Base-by-base conservation (phyloP, 2,329 filamentous ascomycete species). In the Microdochium paspali region DNA sequence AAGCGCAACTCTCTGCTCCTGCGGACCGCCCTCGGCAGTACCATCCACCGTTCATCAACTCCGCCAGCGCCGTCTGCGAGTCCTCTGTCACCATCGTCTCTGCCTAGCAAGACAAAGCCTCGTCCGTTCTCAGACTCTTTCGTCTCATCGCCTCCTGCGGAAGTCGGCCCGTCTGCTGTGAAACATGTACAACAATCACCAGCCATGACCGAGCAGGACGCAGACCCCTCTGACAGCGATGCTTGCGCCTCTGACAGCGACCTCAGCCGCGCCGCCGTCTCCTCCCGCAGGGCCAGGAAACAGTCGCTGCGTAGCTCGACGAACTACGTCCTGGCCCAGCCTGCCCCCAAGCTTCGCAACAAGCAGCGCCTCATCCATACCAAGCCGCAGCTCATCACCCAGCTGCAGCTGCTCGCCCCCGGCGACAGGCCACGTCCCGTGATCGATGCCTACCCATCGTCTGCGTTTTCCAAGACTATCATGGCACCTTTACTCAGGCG, bases 381-480 rank as follows among this genome's bases (percentile, higher is more conserved):
- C 25, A 78, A 84, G 15, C 84, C 85, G 10, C 79, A 79, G 46
- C 67, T 89, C 18, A 67, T 89, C 5, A 72, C 90, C 5, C 86
- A 91, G 61, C 68, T 90, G 15, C 86, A 90, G 58, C 74, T 79
- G 49, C 62, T 88, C n/a, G 71, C 75, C 2, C 65, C 72, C 35
- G 74, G 79, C 51, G 71, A 70, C 15, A 77, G 85, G 23, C 83
- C 84, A 0, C 73, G 73, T 46, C 86, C 86, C 1, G 76, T 79
- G 3, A 80, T 87, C 53, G 86, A 91, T 55, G 78, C 88, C n/a
- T 75, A 89, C 39, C 84, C 85, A 0, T 80, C 82, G 2, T 78
- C 77, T n/a, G 69, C 77, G 13, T 68, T 84, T 35, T 67, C 74
- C 43, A 66, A 76, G 50, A 67, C 74, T 46, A 80, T 79, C 49